phyloP scores from a whole-genome alignment of 2,329 filamentous ascomycete genomes.

The Zopfia rhizophila region DNA sequence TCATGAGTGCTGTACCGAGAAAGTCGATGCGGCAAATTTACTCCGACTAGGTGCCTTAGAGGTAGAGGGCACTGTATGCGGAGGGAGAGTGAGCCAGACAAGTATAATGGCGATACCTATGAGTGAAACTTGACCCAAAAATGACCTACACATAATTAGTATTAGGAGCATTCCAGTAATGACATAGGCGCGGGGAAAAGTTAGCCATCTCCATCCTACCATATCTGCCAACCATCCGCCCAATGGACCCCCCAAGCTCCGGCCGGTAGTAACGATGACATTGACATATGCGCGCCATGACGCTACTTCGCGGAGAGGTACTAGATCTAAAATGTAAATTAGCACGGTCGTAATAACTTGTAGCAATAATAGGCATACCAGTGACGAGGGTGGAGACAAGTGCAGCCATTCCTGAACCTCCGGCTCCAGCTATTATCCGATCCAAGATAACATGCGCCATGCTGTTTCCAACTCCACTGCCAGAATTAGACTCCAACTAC shows the following conservation, averaged over 20 bases:
- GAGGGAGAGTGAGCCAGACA: constrained; percentile 46
- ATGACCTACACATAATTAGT: constrained; percentile 57
- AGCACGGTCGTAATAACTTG: too few relatives aligned
- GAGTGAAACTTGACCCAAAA: constrained; percentile 67
- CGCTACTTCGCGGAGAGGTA: constrained; percentile 61
- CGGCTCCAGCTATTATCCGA: constrained; percentile 70
- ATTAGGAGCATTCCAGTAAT: background rate
- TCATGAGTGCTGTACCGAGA: constrained; percentile 62
- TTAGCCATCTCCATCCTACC: constrained; percentile 73
- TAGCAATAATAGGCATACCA: background rate
- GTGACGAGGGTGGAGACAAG: constrained; percentile 72
- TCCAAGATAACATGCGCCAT: constrained; percentile 52
- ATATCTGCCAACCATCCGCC: constrained; percentile 71
- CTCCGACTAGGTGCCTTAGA: constrained; percentile 10
- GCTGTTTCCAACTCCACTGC: constrained; percentile 18
- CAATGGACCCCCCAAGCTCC: constrained; percentile 63
- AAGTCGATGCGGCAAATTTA: constrained; percentile 68
- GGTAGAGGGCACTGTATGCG: constrained; percentile 6
- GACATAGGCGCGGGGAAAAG: background rate
- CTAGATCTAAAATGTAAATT: constrained; percentile 61
- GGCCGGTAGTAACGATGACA: constrained; percentile 60
- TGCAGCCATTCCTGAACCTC: constrained; percentile 75
- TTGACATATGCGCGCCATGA: constrained; percentile 63
- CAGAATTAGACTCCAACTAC: constrained; percentile 1
- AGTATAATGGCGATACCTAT: constrained; percentile 62